These are phyloP conservation scores for Plasmodium vinckei DNA, from an alignment of 169 alveolate genomes.

Conservation along the genomic window DNA sequence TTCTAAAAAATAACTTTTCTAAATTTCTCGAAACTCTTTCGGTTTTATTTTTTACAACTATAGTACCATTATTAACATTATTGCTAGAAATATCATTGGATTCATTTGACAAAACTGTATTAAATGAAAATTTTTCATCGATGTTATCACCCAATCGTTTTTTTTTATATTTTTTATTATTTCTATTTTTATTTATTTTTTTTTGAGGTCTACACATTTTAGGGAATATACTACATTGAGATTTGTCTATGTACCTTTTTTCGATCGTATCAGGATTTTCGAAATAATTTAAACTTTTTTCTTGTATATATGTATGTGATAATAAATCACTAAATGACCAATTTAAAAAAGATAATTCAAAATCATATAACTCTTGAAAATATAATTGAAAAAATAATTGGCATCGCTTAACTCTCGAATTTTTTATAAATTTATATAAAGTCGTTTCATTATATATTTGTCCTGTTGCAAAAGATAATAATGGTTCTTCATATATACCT, in stretches of 20 bases:
- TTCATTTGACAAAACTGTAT: slow-evolving; percentile 14
- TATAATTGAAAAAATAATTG: slow-evolving; percentile 81
- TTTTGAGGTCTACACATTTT: slow-evolving; percentile 3
- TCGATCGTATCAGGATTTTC: slow-evolving; percentile 8
- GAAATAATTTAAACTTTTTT: slow-evolving; percentile 42
- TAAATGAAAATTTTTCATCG: slow-evolving; percentile 16
- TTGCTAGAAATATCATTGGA: neutral
- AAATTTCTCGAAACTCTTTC: slow-evolving; percentile 33
- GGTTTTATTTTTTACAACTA: slow-evolving; percentile 2
- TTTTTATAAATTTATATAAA: slow-evolving; percentile 80
- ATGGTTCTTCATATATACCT: slow-evolving; percentile 85
- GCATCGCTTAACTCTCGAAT: slow-evolving; percentile 79
- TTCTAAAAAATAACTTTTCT: slow-evolving; percentile 44
- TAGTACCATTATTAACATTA: slow-evolving; percentile 1
- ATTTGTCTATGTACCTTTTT: slow-evolving; percentile 13
- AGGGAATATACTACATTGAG: slow-evolving; percentile 26
- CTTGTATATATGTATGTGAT: slow-evolving; percentile 71
- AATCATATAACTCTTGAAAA: slow-evolving; percentile 86
- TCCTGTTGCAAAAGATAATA: slow-evolving; percentile 83
- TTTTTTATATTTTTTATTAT: slow-evolving; percentile 35
- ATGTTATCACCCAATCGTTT: neutral
- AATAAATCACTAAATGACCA: slow-evolving; percentile 78
- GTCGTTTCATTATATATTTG: slow-evolving; percentile 81
- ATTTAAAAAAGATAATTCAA: slow-evolving; percentile 81
- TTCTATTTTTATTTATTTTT: slow-evolving; percentile 27